These are phyloP conservation scores for Pythium periplocum DNA, from an alignment of 352 stramenopile species.

Conservation along the genomic window DNA sequence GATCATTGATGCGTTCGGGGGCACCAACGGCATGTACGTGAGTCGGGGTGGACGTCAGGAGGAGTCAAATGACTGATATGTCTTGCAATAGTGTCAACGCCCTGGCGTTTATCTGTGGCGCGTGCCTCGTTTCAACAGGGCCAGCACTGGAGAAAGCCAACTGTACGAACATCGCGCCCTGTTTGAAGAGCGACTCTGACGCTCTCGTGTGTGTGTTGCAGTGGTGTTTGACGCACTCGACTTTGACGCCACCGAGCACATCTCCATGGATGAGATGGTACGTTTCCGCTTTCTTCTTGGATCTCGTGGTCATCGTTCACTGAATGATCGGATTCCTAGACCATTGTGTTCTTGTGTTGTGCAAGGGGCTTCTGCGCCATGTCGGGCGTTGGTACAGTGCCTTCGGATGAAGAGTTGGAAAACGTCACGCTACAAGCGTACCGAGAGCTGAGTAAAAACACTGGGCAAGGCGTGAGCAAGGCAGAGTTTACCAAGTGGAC, in stretches of 20 bases:
- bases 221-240: slow-evolving; percentile 75
- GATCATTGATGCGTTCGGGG: slow-evolving; percentile 54
- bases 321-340: slow-evolving; percentile 20
- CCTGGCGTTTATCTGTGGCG: slow-evolving; percentile 58
- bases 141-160: slow-evolving; percentile 48
- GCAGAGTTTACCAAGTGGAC: slow-evolving; percentile 57
- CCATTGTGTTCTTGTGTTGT: slow-evolving; percentile 56
- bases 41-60: not conserved
- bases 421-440: slow-evolving; percentile 49
- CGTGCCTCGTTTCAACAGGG: slow-evolving; percentile 33
- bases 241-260: slow-evolving; percentile 63
- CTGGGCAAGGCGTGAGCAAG: slow-evolving; percentile 52
- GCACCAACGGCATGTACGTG: slow-evolving; percentile 60
- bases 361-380: slow-evolving; percentile 48
- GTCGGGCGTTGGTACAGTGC: slow-evolving; percentile 32
- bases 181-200: not conserved
- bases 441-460: slow-evolving; percentile 48
- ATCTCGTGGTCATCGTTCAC: too few relatives aligned
- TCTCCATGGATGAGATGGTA: slow-evolving; percentile 79
- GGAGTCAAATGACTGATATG: too few relatives aligned
- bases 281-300: not conserved
- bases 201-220: slow-evolving; percentile 6
- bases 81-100: slow-evolving; percentile 43
- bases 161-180: slow-evolving; percentile 16
- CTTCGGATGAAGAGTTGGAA: slow-evolving; percentile 57